These are phyloP conservation scores for Penicillium sp. DNA, from an alignment of 2,329 filamentous ascomycete genomes.

Conservation along the genomic window DNA sequence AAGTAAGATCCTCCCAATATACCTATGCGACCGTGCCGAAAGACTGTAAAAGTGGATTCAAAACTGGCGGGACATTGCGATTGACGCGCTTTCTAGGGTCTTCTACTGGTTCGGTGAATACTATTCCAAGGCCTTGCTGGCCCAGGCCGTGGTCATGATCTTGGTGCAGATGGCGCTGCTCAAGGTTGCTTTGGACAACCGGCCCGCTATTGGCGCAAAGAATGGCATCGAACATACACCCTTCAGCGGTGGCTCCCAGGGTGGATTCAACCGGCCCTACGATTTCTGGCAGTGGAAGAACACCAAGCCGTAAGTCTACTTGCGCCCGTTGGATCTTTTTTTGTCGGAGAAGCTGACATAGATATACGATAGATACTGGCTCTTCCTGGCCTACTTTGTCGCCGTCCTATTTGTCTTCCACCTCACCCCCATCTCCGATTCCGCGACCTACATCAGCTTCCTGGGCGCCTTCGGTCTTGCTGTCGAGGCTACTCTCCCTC, in stretches of 20 bases:
- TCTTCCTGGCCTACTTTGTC: constrained; percentile 62
- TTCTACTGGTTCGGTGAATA: constrained; percentile 71
- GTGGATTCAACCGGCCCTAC: constrained; percentile 57
- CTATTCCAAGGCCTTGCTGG: constrained; percentile 63
- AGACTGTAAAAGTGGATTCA: background rate
- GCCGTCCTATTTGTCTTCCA: constrained; percentile 58
- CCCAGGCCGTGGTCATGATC: constrained; percentile 67
- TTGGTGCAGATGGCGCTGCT: constrained; percentile 63
- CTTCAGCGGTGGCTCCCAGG: constrained; percentile 42
- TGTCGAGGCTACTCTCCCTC: constrained; percentile 55
- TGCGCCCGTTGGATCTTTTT: background rate
- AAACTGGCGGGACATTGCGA: constrained; percentile 1
- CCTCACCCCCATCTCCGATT: constrained; percentile 54
- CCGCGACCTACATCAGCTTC: constrained; percentile 50
- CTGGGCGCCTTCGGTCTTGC: constrained; percentile 55
- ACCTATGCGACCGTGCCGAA: background rate
- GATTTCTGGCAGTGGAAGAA: constrained; percentile 69
- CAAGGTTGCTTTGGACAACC: constrained; percentile 66
- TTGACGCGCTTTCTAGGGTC: constrained; percentile 50
- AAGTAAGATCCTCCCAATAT: constrained; percentile 53
- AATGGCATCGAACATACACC: constrained; percentile 50
- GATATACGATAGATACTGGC: constrained; percentile 57
- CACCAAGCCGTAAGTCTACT: constrained; percentile 54
- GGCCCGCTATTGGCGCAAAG: constrained; percentile 51
- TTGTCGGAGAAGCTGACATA: constrained; percentile 15